phyloP scores from a whole-genome alignment of 2,329 filamentous ascomycete genomes.

The Beauveria varroae region DNA sequence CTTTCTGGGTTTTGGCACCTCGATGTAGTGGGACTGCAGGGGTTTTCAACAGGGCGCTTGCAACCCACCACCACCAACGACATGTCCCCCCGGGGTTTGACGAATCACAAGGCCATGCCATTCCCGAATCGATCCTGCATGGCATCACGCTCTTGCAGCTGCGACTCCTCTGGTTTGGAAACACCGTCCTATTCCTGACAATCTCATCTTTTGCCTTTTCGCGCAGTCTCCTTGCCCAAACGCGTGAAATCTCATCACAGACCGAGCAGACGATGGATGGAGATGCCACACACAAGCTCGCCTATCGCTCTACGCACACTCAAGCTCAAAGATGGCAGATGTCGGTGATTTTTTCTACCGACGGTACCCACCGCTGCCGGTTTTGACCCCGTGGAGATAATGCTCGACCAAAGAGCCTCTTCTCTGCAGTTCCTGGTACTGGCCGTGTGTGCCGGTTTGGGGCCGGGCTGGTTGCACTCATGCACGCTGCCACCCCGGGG shows the following conservation, averaged over 20 bases:
- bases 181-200: background rate
- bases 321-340: background rate
- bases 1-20: background rate
- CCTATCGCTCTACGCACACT: background rate
- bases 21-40: no score
- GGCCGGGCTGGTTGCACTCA: background rate
- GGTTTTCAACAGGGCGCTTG: no score
- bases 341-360: background rate
- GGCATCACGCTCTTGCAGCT: slow-evolving; percentile 3
- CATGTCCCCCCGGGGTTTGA: no score
- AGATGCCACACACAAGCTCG: no score
- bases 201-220: background rate
- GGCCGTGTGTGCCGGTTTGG: background rate
- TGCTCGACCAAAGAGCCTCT: background rate
- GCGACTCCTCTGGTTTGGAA: slow-evolving; percentile 9
- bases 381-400: background rate
- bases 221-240: background rate
- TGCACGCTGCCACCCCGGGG: background rate
- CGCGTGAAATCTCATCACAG: background rate
- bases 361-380: slow-evolving; percentile 1
- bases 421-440: background rate
- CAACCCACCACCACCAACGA: no score
- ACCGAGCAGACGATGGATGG: background rate
- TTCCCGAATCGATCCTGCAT: background rate
- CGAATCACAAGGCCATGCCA: background rate